These are phyloP conservation scores for Neurospora pannonica DNA, from an alignment of 495 filamentous ascomycete species.

Conservation along the genomic window DNA sequence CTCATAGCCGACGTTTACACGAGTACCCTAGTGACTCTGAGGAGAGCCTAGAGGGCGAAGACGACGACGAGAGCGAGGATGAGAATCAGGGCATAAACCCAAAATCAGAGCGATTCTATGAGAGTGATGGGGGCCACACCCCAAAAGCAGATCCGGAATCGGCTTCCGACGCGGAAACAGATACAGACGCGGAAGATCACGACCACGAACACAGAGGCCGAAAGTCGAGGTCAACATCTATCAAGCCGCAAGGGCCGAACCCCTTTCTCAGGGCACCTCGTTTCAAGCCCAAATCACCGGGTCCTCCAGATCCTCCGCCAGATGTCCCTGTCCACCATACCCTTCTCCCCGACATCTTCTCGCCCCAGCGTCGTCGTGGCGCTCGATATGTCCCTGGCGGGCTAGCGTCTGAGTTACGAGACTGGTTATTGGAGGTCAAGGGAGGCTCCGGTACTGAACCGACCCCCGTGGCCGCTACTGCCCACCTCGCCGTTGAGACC, in stretches of 20 bases:
- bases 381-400: constrained; percentile 29
- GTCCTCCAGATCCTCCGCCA: constrained; percentile 8
- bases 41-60: not conserved
- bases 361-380: constrained; percentile 27
- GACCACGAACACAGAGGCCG: not conserved
- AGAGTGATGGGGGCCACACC: not conserved
- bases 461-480: not conserved
- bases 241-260: constrained; percentile 6
- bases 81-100: not conserved
- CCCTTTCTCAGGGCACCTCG: constrained; percentile 30
- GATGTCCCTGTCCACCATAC: constrained; percentile 3
- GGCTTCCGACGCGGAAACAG: not conserved
- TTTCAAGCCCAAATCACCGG: constrained; percentile 32
- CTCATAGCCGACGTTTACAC: not conserved
- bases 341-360: constrained; percentile 29
- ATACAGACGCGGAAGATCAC: constrained; percentile 8
- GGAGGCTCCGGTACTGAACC: constrained; percentile 13
- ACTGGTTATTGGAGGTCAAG: constrained; percentile 38
- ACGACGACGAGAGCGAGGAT: not conserved
- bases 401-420: constrained; percentile 33
- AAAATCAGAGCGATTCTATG: not conserved
- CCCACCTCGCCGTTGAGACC: constrained; percentile 17
- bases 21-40: not conserved
- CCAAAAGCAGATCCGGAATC: not conserved
- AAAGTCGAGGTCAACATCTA: not conserved